Evolutionary conservation across 2,329 filamentous ascomycete genomes (phyloP).

Genomic region (Penicillium sp.): DNA sequence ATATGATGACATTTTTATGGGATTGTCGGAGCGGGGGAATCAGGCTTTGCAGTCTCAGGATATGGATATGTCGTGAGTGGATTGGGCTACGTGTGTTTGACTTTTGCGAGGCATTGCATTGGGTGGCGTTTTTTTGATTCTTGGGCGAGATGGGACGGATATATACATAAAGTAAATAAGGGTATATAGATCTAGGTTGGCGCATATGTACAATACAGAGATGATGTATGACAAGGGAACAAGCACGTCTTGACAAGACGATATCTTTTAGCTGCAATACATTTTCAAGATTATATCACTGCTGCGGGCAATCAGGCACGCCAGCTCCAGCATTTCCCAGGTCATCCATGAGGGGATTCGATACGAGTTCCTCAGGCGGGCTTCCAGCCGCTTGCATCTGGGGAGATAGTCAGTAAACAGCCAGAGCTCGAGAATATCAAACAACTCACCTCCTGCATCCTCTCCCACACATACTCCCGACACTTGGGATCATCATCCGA

Average conservation of each 20-base stretch:
- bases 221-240: background rate
- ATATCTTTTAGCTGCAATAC: slow-evolving; percentile 1
- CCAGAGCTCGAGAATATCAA: too few species aligned
- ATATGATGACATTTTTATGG: slow-evolving; percentile 63
- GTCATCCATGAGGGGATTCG: slow-evolving; percentile 60
- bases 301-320: slow-evolving; percentile 60
- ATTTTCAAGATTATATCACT: slow-evolving; percentile 41
- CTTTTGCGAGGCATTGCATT: slow-evolving; percentile 16
- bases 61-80: slow-evolving; percentile 41
- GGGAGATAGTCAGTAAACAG: slow-evolving; percentile 16
- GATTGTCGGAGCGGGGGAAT: slow-evolving; percentile 51
- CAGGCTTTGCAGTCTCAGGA: slow-evolving; percentile 22
- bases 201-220: slow-evolving; percentile 30
- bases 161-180: slow-evolving; percentile 22
- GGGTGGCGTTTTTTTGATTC: slow-evolving; percentile 16
- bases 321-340: slow-evolving; percentile 64
- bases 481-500: slow-evolving; percentile 77
- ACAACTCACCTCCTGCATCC: slow-evolving; percentile 96
- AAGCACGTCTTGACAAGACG: background rate
- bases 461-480: slow-evolving; percentile 89
- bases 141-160: background rate
- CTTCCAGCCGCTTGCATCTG: slow-evolving; percentile 97
- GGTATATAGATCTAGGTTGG: slow-evolving; percentile 34
- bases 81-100: slow-evolving; percentile 8
- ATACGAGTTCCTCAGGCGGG: slow-evolving; percentile 81